Conservation (phyloP, 1,139 yeast species). For the Hyphopichia burtonii region DNA sequence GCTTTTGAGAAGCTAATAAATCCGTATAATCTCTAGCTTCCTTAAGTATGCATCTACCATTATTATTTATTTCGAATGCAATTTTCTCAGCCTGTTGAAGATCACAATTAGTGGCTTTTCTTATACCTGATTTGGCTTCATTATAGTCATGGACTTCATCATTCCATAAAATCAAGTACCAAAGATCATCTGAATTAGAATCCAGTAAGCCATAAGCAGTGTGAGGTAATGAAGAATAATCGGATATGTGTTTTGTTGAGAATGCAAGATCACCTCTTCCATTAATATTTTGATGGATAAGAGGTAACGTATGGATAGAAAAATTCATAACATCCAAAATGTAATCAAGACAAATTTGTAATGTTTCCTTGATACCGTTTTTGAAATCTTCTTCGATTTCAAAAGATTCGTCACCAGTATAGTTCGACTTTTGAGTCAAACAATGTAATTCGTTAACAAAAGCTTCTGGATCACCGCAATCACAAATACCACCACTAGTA, state of each 20-base stretch:
- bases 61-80: conserved; percentile 33
- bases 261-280: conserved; percentile 15
- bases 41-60: conserved; percentile 30
- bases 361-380: conserved; percentile 24
- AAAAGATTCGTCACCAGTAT: conserved; percentile 3
- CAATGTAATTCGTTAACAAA: conserved; percentile 64
- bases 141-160: conserved; percentile 67
- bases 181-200: conserved; percentile 25
- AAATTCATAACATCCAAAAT: conserved; percentile 46
- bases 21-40: conserved; percentile 16
- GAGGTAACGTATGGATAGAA: conserved; percentile 35
- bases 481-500: conserved; percentile 66
- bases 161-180: conserved; percentile 63
- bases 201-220: conserved; percentile 29
- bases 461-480: conserved; percentile 89
- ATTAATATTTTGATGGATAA: conserved; percentile 27
- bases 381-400: conserved; percentile 12
- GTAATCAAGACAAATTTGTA: conserved; percentile 44
- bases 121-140: conserved; percentile 42
- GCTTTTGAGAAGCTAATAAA: conserved; percentile 23
- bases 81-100: conserved; percentile 26
- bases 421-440: conserved; percentile 21
- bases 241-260: conserved; percentile 25
- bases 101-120: conserved; percentile 30
- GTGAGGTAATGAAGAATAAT: conserved; percentile 27